Percentiles rank a stretch among this genome's conserved stretches.
Conservation (phyloP, 768 basidiomycete species). For the Mycena capillaripes region DNA sequence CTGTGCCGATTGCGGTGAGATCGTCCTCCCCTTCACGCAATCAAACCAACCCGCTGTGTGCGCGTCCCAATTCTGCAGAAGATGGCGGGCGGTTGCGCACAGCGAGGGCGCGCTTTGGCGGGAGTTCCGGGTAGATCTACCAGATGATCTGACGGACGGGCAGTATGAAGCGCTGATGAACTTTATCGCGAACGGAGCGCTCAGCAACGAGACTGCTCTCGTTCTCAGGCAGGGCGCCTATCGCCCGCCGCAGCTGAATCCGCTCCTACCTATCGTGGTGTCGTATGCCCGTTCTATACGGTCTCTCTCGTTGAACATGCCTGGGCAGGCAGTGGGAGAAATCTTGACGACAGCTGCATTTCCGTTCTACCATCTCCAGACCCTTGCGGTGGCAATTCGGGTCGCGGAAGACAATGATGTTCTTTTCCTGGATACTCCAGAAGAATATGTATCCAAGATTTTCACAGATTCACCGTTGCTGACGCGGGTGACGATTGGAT, state of each 20-base stretch:
- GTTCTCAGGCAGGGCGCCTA: background rate
- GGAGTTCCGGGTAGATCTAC: background rate
- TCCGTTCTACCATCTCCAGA: background rate
- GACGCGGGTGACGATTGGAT: background rate
- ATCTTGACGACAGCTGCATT: background rate
- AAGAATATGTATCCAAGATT: background rate
- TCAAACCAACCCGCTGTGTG: background rate
- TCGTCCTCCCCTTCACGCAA: background rate
- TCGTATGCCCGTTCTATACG: background rate
- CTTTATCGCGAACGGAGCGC: slow-evolving; percentile 2
- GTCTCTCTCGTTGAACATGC: background rate
- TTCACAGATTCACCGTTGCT: background rate
- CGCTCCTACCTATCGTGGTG: background rate
- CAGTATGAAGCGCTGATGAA: slow-evolving; percentile 14
- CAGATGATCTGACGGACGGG: background rate
- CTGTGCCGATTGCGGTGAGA: background rate
- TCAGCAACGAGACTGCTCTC: background rate
- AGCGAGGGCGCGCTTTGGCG: slow-evolving; percentile 3
- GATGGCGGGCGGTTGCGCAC: slow-evolving; percentile 5
- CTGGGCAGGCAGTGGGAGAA: background rate
- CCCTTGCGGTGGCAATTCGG: background rate
- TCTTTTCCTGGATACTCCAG: background rate
- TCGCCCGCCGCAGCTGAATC: background rate
- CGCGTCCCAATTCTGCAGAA: slow-evolving; percentile 7
- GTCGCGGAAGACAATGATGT: background rate